Evolutionary conservation across 805 yeast species (phyloP), one percentile per base, ranked within the genome.

Genomic region (Suhomyces canberraensis): DNA sequence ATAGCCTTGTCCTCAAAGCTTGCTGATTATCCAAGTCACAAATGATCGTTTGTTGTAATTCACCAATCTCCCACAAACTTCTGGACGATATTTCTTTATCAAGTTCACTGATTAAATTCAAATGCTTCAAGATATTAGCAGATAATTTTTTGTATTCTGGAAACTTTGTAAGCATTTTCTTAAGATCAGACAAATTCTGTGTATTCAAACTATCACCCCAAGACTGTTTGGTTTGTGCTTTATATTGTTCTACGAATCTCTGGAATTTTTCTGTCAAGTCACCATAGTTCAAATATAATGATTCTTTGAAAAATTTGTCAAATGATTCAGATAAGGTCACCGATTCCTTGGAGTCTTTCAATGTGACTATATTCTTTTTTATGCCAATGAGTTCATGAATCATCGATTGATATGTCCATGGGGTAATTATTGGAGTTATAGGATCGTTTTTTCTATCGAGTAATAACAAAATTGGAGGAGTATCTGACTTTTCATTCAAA

Each of bases 371-470:
- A 49, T 93, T 91, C 53, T 88, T 83, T 22, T 71, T 65, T 40
- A 93, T 85, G 2, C 91, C 95, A 20, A 93, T 66, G 16, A 89
- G 73, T 56, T 95, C 98, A 57, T 91, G 95, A 13, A 93, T 87
- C 98, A 93, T 91, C 2, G 96, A 85, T 56, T 91, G 98, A 61
- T 88, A 93, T 1, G 98, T 90, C 99, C 99, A 93, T 2, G 98
- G 98, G 26, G 83, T 78, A 33, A 93, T 64, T 20, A 93, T 70
- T 1, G 99, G 97, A 0, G 99, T 91, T 11, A 91, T 69, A 2
- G 98, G 97, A 60, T 93, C 99, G 52, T 78, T 84, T 40, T 80
- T 76, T 36, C 99, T 71, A 59, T 93, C 98, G 32, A 93, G 53
- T 2, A 93, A 68, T 9, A 93, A 59, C 31, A 95, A 61, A 6